Evolutionary conservation across 2,329 filamentous ascomycete species (phyloP), one percentile per base, ranked within the genome.

Genomic region (Massarina eburnea): DNA sequence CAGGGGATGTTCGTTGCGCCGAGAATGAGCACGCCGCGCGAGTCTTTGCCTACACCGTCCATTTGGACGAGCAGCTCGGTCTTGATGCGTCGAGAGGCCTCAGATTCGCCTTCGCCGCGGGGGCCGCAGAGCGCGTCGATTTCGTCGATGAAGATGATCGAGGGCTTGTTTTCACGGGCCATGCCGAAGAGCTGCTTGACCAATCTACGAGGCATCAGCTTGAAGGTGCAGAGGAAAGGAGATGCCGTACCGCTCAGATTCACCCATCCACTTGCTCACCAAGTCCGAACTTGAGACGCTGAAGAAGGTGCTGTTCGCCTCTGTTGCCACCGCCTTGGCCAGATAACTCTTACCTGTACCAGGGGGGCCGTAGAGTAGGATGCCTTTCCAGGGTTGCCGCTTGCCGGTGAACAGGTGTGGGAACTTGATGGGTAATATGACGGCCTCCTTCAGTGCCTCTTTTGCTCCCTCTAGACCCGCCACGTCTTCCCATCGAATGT

Each of bases 231-330:
- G 9, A 21, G 18, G 9, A 19, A 18, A 8, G 6, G 2, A 8
- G 4, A 15, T n/a, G 20, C 60, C 78, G 39, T 76, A 95, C 89
- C 91, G 84, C 83, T 99, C 94, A 78, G 89, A 95, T 74, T 99
- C 94, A 76, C 94, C 94, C 94, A 99, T 99, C 94, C 94, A 99
- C 70, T 99, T 99, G 71, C 90, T 96, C 50, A 99, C 94, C 71
- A 99, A 72, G 70, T 99, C 94, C 67, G 90, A 95, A 79, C 89
- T 95, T 74, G 89, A 95, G 57, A 99, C 92, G 66, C 91, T 96
- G 80, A 99, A 99, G 70, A 99, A 99, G 3, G 94, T 97, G 73
- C 91, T 96, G 73, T 99, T 97, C 48, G 94, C 94, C 73, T 99
- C 94, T 15, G 94, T 99, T 42, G 94, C 94, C 40, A 99, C 92